Base-by-base conservation (phyloP, 169 alveolate species). In the Cryptosporidium bovis region DNA sequence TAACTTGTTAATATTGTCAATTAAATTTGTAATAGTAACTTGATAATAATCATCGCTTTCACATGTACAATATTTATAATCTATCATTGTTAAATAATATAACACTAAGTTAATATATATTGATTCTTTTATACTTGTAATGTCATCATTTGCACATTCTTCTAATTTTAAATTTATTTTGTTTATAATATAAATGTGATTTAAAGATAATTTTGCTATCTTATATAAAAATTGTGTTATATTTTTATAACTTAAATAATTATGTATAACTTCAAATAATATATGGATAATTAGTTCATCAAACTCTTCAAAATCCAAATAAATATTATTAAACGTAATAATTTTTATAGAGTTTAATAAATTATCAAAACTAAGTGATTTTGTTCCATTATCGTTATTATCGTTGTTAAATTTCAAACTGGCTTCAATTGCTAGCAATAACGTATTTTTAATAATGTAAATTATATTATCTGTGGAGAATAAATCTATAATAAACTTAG, bases 141-240 rank as follows among this genome's bases (percentile, higher is more conserved):
- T 40, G 0, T 40, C 48, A 16, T 34, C 15, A 20, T 77, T 53
- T 8, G 31, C 18, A 24, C 18, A 36, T 15, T 16, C 44, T 6
- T n/a, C 27, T 24, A 77, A 77, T 40, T 8, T 40, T 40, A 8
- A 40, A 40, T 40, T 40, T 40, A 40, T 40, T 24, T 50, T 7
- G 4, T 77, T 50, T 2, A 56, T 44, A 0, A 60, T 29, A 31
- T 3, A n/a, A 16, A 55, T 56, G 10, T 68, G 69, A 48, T 60
- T 40, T 48, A 60, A 16, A 18, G 64, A 27, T 8, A 77, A 33
- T 27, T 60, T 53, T 8, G 77, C 53, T 27, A 77, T 58, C 18
- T 77, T 53, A 62, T 60, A 60, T 15, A 77, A 33, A 34, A 77
- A 44, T 16, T 31, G 16, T 56, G 71, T 60, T 40, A 77, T 53